Evolutionary conservation across 345 rosid genomes (phyloP).

Genomic region (Bruguiera parviflora): DNA sequence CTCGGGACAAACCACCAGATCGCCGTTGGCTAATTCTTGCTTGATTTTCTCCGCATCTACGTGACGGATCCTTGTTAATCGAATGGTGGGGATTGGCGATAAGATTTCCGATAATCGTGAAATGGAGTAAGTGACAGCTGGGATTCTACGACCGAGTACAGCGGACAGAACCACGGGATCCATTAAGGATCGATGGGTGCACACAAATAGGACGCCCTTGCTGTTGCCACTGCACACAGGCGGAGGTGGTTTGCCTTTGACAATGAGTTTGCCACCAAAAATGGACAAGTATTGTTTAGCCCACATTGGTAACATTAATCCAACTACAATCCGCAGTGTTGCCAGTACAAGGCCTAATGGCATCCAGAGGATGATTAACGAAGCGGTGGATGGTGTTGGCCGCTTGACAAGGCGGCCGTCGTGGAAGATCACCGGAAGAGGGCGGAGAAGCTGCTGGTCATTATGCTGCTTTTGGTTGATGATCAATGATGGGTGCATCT

Average conservation of each 20-base stretch:
- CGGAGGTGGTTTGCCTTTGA: slow-evolving; percentile 74
- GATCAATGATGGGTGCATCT: slow-evolving; percentile 49
- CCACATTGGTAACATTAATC: slow-evolving; percentile 60
- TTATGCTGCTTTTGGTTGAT: slow-evolving; percentile 13
- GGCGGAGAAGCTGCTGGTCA: slow-evolving; percentile 38
- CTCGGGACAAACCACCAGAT: slow-evolving; percentile 81
- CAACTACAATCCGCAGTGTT: slow-evolving; percentile 40
- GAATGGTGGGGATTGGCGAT: slow-evolving; percentile 83
- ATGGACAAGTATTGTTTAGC: slow-evolving; percentile 55
- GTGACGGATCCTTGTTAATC: slow-evolving; percentile 66
- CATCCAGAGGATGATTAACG: slow-evolving; percentile 73
- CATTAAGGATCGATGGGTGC: slow-evolving; percentile 92
- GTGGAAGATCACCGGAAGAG: slow-evolving; percentile 80
- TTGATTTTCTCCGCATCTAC: slow-evolving; percentile 67
- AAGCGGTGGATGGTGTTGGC: slow-evolving; percentile 66
- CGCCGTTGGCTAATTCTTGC: slow-evolving; percentile 50
- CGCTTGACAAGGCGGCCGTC: slow-evolving; percentile 86
- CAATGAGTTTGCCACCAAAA: slow-evolving; percentile 56
- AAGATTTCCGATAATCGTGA: slow-evolving; percentile 73
- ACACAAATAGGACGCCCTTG: slow-evolving; percentile 72
- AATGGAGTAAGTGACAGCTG: slow-evolving; percentile 87
- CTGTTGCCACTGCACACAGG: slow-evolving; percentile 28
- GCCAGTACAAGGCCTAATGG: slow-evolving; percentile 76
- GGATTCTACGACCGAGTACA: slow-evolving; percentile 64
- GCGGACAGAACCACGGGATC: slow-evolving; percentile 82